phyloP scores from a whole-genome alignment of 208 protist genomes.

The Wallacemonas sp. region DNA sequence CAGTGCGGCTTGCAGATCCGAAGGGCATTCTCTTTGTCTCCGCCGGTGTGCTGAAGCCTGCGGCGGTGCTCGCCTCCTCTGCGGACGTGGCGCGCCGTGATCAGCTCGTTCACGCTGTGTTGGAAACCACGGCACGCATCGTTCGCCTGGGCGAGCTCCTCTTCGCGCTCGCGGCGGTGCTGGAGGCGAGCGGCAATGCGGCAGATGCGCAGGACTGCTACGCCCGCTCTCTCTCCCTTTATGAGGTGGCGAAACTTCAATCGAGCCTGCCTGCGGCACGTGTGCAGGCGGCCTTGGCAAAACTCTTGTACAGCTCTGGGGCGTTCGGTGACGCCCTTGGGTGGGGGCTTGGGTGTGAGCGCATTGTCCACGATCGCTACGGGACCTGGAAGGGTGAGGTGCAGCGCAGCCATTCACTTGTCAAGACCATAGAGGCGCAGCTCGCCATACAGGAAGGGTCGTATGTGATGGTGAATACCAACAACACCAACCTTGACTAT shows the following conservation, averaged over 20 bases:
- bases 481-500: slow-evolving; percentile 8
- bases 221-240: slow-evolving; percentile 38
- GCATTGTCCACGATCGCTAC: slow-evolving; percentile 33
- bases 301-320: slow-evolving; percentile 44
- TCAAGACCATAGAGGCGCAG: slow-evolving; percentile 30
- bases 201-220: slow-evolving; percentile 45
- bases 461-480: slow-evolving; percentile 41
- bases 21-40: slow-evolving; percentile 54
- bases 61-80: slow-evolving; percentile 34
- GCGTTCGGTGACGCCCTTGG: slow-evolving; percentile 49
- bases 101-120: slow-evolving; percentile 16
- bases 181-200: slow-evolving; percentile 33
- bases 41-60: slow-evolving; percentile 38
- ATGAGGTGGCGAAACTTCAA: slow-evolving; percentile 39
- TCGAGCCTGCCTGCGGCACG: slow-evolving; percentile 29
- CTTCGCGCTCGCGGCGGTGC: slow-evolving; percentile 36
- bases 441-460: slow-evolving; percentile 44
- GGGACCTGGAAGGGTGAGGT: slow-evolving; percentile 44
- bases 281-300: slow-evolving; percentile 38
- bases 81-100: slow-evolving; percentile 28
- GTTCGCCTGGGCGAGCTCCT: slow-evolving; percentile 26
- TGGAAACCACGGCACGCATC: slow-evolving; percentile 14
- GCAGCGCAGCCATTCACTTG: slow-evolving; percentile 20
- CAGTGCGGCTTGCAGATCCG: slow-evolving; percentile 45
- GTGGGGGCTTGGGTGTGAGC: slow-evolving; percentile 38